Evolutionary conservation across 2,329 filamentous ascomycete species (phyloP).

Genomic region (Verticillium alfalfae): DNA sequence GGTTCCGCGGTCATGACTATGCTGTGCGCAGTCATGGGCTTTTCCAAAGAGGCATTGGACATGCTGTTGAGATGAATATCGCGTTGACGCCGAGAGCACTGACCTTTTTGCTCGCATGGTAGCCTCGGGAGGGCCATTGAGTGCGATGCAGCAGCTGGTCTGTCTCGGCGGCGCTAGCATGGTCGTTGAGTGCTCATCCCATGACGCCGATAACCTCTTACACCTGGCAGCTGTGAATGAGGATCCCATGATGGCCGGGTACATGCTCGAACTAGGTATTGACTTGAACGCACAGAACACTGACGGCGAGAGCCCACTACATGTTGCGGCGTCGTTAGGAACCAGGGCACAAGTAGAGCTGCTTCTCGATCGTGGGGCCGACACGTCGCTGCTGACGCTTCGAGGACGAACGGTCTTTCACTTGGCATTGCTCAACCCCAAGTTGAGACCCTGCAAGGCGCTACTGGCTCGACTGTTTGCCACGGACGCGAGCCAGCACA

Average conservation of each 20-base stretch:
- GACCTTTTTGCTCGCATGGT: background rate
- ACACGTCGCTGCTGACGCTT: background rate
- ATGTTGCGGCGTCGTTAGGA: background rate
- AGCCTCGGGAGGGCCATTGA: background rate
- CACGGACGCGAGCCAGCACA: background rate
- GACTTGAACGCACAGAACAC: background rate
- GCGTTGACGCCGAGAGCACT: background rate
- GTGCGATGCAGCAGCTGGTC: background rate
- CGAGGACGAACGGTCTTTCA: background rate
- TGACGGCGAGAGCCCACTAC: background rate
- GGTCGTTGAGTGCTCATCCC: background rate
- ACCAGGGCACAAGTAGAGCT: background rate
- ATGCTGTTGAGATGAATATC: background rate
- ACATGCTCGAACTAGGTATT: background rate
- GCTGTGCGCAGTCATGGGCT: background rate
- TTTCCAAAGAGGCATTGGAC: background rate
- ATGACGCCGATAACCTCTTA: background rate
- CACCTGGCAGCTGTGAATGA: background rate
- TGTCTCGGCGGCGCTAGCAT: background rate
- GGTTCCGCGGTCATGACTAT: background rate
- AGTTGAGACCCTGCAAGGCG: background rate
- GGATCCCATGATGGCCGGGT: background rate
- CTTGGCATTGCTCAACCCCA: background rate
- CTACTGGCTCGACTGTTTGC: background rate
- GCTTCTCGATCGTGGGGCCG: background rate